Base-by-base conservation (phyloP, 2,329 filamentous ascomycete genomes). In the Rugonectria rugulosa region DNA sequence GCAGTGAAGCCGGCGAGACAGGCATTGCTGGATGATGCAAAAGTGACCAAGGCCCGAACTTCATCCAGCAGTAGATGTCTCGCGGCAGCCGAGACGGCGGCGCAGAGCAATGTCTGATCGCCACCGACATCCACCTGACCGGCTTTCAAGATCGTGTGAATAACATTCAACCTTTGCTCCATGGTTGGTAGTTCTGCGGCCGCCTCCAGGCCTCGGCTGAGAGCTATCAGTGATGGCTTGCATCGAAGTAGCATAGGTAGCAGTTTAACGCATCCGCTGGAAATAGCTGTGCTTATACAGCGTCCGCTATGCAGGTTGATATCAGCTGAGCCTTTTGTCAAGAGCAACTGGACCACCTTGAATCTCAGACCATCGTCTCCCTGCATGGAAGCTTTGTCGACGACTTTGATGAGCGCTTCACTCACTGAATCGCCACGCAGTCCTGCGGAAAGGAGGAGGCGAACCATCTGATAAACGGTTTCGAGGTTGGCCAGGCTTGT, bases 11-110 rank as follows among this genome's bases (percentile, higher is more conserved):
- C 45, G 10, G 31, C 21, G 14, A 20, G 8, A 17, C 23, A 51
- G 3, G 29, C 23, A 17, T 31, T 24, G 3, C 17, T 43, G 4
- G 38, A 17, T 19, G 27, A 7, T 14, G 15, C 15, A 9, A 34
- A 36, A 3, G 8, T 2, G 7, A 23, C 27, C 38, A 55, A 32
- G 4, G 26, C 21, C 5, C 42, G 6, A 12, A 55, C 14, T 12
- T 48, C 42, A 8, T 55, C 38, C 11, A 37, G 31, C 14, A 47
- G 45, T 10, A 55, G 14, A 11, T 31, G 24, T 17, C 49, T 49
- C 4, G 38, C 37, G 14, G 52, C 52, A n/a, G 44, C 52, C 2
- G 31, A 27, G 6, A 48, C 24, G n/a, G 45, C 52, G 11, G 32
- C 38, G 7, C 31, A 38, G n/a, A 37, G 19, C 44, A 48, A 20